Base-by-base conservation (phyloP, 2,329 filamentous ascomycete genomes). In the Beauveria sp. region DNA sequence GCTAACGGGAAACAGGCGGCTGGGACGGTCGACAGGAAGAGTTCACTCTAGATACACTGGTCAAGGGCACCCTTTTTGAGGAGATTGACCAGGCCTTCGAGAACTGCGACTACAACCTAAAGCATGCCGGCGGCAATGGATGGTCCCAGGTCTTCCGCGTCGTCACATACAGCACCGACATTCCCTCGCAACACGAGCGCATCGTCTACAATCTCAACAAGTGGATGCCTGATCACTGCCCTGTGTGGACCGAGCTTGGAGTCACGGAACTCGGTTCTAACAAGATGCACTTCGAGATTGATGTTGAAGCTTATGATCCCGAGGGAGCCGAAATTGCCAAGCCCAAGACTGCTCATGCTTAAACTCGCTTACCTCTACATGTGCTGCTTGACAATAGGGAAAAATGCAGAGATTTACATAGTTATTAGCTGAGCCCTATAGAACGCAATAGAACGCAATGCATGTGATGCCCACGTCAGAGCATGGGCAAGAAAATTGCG, bases 231-330 rank as follows among this genome's bases (percentile, higher is more conserved):
- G 66, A 79, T 37, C 80, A 85, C 65, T 67, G 76, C 62, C 82
- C 82, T 0, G 71, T 82, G 1, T 83, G 79, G 79, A 86, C 82
- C 0, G 74, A 71, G 61, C 70, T 86, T 16, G 82, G 79, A 0
- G 82, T 86, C 1, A 65, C 71, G 1, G 65, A 71, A 40, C 67
- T 86, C 7, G 82, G 72, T 0, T 69, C 74, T 61, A 74, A 77
- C 30, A 76, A 74, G 37, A 86, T 86, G 83, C 68, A 73, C 24
- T 76, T 86, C 3, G 83, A 86, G 71, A 81, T 86, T 68, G 83
- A 86, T 69, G 82, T 83, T 10, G 72, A 73, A 9, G 80, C 81
- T 1, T 70, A 80, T 69, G 76, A 75, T 62, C 67, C 65, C 0
- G 74, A 78, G 22, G 74, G 44, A 7, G 26, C 55, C 7, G 43